phyloP scores from a whole-genome alignment of 768 basidiomycete species.

The Auricularia auricula-judae region DNA sequence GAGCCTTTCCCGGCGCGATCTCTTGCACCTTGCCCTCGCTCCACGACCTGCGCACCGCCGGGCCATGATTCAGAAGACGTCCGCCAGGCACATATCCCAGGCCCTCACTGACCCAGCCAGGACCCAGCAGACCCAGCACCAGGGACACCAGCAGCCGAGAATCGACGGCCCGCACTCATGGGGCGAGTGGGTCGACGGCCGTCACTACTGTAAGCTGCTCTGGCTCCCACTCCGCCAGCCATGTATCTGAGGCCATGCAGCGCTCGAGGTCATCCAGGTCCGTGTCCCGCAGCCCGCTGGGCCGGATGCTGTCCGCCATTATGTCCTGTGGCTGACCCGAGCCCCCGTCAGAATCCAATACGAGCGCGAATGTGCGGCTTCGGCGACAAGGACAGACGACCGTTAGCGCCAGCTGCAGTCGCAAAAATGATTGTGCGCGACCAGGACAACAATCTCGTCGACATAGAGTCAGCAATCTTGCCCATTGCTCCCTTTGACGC shows the following conservation, averaged over 20 bases:
- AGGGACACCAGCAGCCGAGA: not conserved
- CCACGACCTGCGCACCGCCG: not conserved
- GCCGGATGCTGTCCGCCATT: not conserved
- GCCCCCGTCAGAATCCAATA: slow-evolving; percentile 56
- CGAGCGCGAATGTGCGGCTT: slow-evolving; percentile 95
- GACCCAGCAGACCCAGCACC: not conserved
- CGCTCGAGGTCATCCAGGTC: slow-evolving; percentile 1
- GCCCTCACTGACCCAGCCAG: not conserved
- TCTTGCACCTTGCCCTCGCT: not conserved
- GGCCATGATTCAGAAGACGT: slow-evolving; percentile 55
- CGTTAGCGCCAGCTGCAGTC: slow-evolving; percentile 82
- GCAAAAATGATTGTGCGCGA: slow-evolving; percentile 70
- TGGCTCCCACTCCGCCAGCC: not conserved
- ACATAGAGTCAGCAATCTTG: slow-evolving; percentile 54
- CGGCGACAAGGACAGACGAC: slow-evolving; percentile 94
- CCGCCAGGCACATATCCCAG: slow-evolving; percentile 2
- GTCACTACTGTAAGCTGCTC: slow-evolving; percentile 24
- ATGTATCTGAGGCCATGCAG: not conserved
- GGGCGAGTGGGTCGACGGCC: slow-evolving; percentile 60
- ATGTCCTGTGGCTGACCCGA: not conserved
- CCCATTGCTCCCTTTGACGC: slow-evolving; percentile 1
- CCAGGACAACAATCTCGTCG: slow-evolving; percentile 54
- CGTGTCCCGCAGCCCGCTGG: not conserved
- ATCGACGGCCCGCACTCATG: slow-evolving; percentile 44
- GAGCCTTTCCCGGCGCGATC: not conserved